Conservation (phyloP, 495 filamentous ascomycete species). For the Neurospora sp. region DNA sequence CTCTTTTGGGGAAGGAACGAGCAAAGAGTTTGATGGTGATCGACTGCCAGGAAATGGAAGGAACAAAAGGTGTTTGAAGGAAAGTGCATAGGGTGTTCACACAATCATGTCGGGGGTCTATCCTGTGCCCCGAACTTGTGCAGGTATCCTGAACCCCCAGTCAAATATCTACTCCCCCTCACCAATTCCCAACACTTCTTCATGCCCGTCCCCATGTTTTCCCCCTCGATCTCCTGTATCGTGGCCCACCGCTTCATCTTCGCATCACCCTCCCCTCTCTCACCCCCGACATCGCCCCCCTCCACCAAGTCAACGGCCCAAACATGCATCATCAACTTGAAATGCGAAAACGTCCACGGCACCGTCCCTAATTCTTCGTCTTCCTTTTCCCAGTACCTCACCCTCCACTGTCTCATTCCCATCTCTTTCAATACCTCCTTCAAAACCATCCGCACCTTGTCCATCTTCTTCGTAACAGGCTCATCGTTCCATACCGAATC, state of each 20-base stretch:
- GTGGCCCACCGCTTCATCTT: constrained; percentile 22
- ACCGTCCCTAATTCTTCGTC: constrained; percentile 27
- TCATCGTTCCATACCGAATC: not conserved
- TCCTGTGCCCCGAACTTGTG: not conserved
- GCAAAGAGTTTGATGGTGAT: not conserved
- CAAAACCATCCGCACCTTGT: constrained; percentile 11
- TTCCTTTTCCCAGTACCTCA: not conserved
- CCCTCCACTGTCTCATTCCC: constrained; percentile 1
- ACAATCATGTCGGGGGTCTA: not conserved
- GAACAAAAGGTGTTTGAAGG: not conserved
- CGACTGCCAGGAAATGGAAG: not conserved
- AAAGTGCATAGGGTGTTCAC: not conserved
- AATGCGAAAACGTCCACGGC: constrained; percentile 38
- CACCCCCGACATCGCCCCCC: not conserved
- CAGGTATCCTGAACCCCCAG: no score
- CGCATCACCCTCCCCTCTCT: not conserved
- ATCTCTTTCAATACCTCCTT: constrained; percentile 17
- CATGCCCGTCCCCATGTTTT: constrained; percentile 41
- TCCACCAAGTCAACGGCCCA: constrained; percentile 26
- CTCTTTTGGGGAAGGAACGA: not conserved
- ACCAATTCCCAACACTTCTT: constrained; percentile 35
- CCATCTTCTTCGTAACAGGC: constrained; percentile 5
- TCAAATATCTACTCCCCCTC: not conserved
- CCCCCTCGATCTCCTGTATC: constrained; percentile 19
- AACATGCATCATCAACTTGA: constrained; percentile 38